A percentile compares a stretch with the other conserved stretches of the same genome.
phyloP scores from a whole-genome alignment of 495 filamentous ascomycete genomes.

The Neurospora sp. region DNA sequence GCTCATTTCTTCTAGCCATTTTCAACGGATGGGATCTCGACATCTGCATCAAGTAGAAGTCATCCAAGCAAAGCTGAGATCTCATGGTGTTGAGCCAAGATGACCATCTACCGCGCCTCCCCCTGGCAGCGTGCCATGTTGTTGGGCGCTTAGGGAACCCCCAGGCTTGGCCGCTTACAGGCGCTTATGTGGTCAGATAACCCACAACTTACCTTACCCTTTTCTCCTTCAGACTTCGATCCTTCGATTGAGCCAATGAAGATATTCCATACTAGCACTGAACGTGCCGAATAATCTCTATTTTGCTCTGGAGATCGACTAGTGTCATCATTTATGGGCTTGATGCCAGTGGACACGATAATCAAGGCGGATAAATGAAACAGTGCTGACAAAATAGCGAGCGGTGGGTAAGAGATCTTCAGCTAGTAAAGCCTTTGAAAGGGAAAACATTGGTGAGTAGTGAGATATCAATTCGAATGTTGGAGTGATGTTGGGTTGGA shows the following conservation, averaged over 20 bases:
- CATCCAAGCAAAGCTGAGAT: background rate
- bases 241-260: background rate
- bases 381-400: too few relatives aligned
- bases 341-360: background rate
- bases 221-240: background rate
- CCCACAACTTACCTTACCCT: background rate
- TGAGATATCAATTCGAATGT: too few relatives aligned
- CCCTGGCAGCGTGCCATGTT: background rate
- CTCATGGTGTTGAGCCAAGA: background rate
- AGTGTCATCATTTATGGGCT: background rate
- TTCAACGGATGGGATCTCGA: too few relatives aligned
- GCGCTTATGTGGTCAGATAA: background rate
- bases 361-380: too few relatives aligned
- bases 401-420: too few relatives aligned
- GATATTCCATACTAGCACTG: background rate
- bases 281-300: background rate
- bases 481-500: too few relatives aligned
- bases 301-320: background rate
- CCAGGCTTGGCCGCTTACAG: background rate
- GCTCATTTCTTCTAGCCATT: too few relatives aligned
- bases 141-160: background rate
- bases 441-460: too few relatives aligned
- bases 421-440: too few relatives aligned
- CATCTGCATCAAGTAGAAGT: too few relatives aligned
- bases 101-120: background rate